Evolutionary conservation across 2,329 filamentous ascomycete species (phyloP).

Genomic region (Arthrobotrys megalospora): DNA sequence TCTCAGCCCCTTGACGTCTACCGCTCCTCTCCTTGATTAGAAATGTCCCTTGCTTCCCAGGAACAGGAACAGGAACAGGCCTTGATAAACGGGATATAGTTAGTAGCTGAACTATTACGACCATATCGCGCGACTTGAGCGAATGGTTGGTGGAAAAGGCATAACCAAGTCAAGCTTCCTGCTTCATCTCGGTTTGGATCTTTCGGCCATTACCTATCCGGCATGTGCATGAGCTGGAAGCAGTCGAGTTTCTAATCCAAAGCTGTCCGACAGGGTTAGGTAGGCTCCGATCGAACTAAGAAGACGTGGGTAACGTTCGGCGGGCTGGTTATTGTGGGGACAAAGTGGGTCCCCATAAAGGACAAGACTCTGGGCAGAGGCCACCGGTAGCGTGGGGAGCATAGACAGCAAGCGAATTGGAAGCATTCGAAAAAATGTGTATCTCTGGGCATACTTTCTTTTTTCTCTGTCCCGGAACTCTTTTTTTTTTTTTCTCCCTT

Average conservation of each 20-base stretch:
- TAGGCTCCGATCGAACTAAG: slow-evolving; percentile 54
- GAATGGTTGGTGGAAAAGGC: slow-evolving; percentile 35
- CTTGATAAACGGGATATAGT: slow-evolving; percentile 14
- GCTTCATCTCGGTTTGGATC: slow-evolving; percentile 29
- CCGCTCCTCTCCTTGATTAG: slow-evolving; percentile 16
- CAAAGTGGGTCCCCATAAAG: slow-evolving; percentile 35
- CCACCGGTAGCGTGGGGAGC: slow-evolving; percentile 35
- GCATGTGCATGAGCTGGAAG: slow-evolving; percentile 51
- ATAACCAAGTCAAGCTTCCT: slow-evolving; percentile 22
- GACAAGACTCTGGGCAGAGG: slow-evolving; percentile 55
- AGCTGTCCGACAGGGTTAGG: slow-evolving; percentile 51
- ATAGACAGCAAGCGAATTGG: slow-evolving; percentile 1
- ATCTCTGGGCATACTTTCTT: slow-evolving; percentile 45
- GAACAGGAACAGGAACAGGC: slow-evolving; percentile 40
- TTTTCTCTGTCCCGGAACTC: slow-evolving; percentile 21
- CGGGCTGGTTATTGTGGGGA: slow-evolving; percentile 27
- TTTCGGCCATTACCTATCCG: slow-evolving; percentile 60
- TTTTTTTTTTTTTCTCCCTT: slow-evolving; percentile 20
- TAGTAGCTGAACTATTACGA: slow-evolving; percentile 34
- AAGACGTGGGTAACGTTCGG: slow-evolving; percentile 53
- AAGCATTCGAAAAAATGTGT: slow-evolving; percentile 25
- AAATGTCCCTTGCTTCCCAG: slow-evolving; percentile 58
- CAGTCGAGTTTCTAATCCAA: slow-evolving; percentile 28
- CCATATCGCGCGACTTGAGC: slow-evolving; percentile 35
- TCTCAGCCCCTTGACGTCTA: slow-evolving; percentile 17